phyloP scores from a whole-genome alignment of 805 yeast genomes.

The Millerozyma miso region DNA sequence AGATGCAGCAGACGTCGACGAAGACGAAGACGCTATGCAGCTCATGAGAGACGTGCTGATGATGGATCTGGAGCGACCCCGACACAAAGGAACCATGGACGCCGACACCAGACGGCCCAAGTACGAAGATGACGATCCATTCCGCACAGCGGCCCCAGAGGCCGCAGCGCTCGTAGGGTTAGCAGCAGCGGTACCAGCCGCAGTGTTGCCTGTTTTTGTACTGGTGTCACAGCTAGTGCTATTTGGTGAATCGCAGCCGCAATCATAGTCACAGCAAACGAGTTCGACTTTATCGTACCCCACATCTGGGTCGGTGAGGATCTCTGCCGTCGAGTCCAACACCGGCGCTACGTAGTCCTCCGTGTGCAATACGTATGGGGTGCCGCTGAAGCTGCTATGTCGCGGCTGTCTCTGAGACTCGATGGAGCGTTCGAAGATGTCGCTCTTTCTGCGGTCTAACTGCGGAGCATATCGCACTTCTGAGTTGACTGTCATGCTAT shows the following conservation, averaged over 20 bases:
- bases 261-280: constrained; percentile 15
- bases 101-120: neutral
- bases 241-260: neutral
- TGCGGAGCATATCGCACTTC: neutral
- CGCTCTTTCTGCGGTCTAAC: neutral
- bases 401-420: neutral
- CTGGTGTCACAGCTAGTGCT: neutral
- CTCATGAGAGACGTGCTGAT: constrained; percentile 17
- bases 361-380: constrained; percentile 14
- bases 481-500: neutral
- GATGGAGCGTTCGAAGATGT: constrained; percentile 5
- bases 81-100: neutral
- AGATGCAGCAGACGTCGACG: neutral
- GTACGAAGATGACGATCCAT: no score
- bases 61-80: constrained; percentile 18
- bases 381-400: neutral
- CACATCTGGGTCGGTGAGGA: constrained; percentile 22
- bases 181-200: neutral
- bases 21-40: constrained; percentile 7
- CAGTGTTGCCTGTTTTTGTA: neutral
- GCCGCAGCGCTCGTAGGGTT: neutral
- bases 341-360: constrained; percentile 30
- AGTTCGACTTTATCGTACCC: constrained; percentile 20
- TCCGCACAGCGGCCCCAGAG: neutral
- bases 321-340: constrained; percentile 28